Evolutionary conservation across 345 rosid genomes (phyloP).

Genomic region (Hevea brasiliensis): DNA sequence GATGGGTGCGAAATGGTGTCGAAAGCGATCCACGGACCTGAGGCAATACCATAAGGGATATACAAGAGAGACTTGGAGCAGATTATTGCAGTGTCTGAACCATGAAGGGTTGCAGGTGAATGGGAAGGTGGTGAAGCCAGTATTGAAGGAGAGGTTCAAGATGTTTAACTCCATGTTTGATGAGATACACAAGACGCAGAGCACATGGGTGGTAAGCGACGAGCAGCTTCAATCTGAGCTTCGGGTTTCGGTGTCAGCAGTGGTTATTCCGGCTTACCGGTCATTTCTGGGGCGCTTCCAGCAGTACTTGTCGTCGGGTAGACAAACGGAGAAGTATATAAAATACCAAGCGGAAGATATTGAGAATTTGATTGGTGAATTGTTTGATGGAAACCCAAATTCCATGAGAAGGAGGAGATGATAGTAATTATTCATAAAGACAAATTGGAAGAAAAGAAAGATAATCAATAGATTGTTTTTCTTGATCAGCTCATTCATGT

Average conservation of each 20-base stretch:
- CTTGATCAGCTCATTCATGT: too few species aligned
- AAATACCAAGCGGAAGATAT: constrained; percentile 85
- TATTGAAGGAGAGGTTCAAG: constrained; percentile 85
- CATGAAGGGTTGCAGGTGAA: constrained; percentile 66
- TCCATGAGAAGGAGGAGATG: constrained; percentile 48
- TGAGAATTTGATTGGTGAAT: constrained; percentile 71
- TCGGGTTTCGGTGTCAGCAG: constrained; percentile 69
- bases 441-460: not conserved
- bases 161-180: constrained; percentile 82
- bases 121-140: constrained; percentile 75
- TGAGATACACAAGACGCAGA: constrained; percentile 84
- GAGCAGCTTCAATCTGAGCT: constrained; percentile 92
- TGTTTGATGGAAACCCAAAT: constrained; percentile 66
- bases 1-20: constrained; percentile 75
- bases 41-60: constrained; percentile 74
- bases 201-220: constrained; percentile 82
- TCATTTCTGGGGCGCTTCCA: constrained; percentile 72
- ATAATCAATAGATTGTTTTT: too few species aligned
- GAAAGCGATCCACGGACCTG: constrained; percentile 65
- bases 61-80: constrained; percentile 82
- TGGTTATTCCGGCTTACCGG: constrained; percentile 80
- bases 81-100: constrained; percentile 59
- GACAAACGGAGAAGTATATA: constrained; percentile 87
- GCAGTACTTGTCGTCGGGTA: constrained; percentile 65
- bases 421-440: constrained; percentile 13